A percentile compares a stretch with the other conserved stretches of the same genome.
Conservation (phyloP, 2,329 filamentous ascomycete species). For the Diatrype stigma region DNA sequence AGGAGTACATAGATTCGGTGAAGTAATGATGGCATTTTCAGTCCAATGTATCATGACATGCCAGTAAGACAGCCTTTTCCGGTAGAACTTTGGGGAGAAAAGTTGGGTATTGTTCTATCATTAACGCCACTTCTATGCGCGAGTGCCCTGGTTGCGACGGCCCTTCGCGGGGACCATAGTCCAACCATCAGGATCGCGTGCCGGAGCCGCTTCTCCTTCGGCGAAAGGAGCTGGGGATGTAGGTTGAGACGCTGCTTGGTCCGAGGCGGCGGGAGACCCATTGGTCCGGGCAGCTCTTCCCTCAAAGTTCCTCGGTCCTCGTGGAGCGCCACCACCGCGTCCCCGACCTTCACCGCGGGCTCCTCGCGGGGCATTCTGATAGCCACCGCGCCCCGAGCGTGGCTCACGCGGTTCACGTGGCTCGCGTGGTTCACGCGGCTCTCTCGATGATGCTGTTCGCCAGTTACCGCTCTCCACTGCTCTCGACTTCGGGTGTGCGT, state of each 20-base stretch:
- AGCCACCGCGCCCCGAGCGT: constrained; percentile 30
- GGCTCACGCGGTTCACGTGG: constrained; percentile 46
- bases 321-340: constrained; percentile 42
- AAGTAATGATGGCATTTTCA: not conserved
- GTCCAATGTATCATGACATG: not conserved
- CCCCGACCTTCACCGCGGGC: constrained; percentile 30
- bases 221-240: constrained; percentile 15
- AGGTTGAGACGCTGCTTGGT: constrained; percentile 31
- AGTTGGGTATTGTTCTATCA: constrained; percentile 23
- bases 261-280: constrained; percentile 34
- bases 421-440: constrained; percentile 44
- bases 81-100: constrained; percentile 15
- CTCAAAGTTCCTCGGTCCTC: constrained; percentile 41
- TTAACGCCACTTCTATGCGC: constrained; percentile 10
- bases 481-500: constrained; percentile 48
- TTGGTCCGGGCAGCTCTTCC: constrained; percentile 46
- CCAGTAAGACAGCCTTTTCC: constrained; percentile 2
- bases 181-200: constrained; percentile 59
- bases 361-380: constrained; percentile 27
- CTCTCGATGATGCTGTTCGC: constrained; percentile 52
- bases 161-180: constrained; percentile 49
- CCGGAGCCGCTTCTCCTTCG: constrained; percentile 31
- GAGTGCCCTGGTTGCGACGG: constrained; percentile 27
- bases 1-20: not conserved
- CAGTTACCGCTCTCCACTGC: constrained; percentile 57